phyloP scores from a whole-genome alignment of 2,329 filamentous ascomycete genomes.

The Pleoardoris graminearum region DNA sequence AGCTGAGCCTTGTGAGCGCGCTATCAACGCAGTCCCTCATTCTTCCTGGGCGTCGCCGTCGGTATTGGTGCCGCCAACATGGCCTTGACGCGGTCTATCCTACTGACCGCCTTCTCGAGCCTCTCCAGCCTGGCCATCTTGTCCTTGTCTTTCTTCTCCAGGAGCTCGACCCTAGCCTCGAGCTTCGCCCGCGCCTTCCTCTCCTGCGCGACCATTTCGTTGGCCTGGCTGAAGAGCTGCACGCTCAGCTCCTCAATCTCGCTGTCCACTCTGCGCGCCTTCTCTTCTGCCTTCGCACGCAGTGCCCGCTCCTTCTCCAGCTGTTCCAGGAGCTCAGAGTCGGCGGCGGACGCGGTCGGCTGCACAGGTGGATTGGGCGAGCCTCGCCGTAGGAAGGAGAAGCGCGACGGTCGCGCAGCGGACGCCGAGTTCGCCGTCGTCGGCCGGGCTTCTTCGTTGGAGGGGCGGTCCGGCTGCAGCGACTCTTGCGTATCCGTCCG shows the following conservation, averaged over 20 bases:
- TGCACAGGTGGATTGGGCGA: slow-evolving; percentile 29
- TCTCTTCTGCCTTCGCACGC: slow-evolving; percentile 69
- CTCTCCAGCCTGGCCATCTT: slow-evolving; percentile 72
- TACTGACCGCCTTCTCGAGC: slow-evolving; percentile 70
- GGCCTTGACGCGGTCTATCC: slow-evolving; percentile 71
- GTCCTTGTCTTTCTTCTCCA: slow-evolving; percentile 71
- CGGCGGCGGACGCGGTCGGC: slow-evolving; percentile 41
- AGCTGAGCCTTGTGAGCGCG: background rate
- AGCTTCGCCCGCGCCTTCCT: slow-evolving; percentile 70
- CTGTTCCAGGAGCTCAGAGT: slow-evolving; percentile 61
- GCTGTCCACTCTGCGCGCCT: slow-evolving; percentile 65
- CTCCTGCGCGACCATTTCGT: slow-evolving; percentile 84
- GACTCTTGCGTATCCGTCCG: slow-evolving; percentile 29
- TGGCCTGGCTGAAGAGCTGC: slow-evolving; percentile 78
- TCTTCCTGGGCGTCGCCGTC: slow-evolving; percentile 1
- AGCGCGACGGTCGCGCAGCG: slow-evolving; percentile 43
- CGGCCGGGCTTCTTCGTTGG: slow-evolving; percentile 35
- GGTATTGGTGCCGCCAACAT: slow-evolving; percentile 54
- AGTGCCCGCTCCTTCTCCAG: slow-evolving; percentile 68
- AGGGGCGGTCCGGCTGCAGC: slow-evolving; percentile 22
- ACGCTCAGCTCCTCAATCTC: slow-evolving; percentile 81
- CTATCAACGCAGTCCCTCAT: background rate
- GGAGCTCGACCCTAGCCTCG: slow-evolving; percentile 68
- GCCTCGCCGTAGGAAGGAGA: slow-evolving; percentile 49
- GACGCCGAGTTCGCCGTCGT: slow-evolving; percentile 32